Base-by-base conservation (phyloP, 2,329 filamentous ascomycete species). In the Pestalotiopsis sp. region DNA sequence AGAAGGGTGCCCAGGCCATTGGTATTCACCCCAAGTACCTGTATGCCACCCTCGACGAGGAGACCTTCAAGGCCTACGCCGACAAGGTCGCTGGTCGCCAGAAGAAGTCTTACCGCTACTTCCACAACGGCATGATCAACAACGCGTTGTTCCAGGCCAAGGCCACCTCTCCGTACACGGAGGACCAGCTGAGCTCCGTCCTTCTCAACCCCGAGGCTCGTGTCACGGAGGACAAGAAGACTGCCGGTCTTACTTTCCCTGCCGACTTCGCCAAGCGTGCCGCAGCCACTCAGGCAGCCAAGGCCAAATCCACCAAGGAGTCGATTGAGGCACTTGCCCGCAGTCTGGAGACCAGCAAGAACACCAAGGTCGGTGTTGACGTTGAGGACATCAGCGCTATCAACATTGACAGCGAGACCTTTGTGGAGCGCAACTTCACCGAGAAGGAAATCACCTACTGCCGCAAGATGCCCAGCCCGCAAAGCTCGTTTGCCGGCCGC, bases 61-160 rank as follows among this genome's bases (percentile, higher is more conserved):
- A 90, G 61, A 92, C 93, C 64, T 99, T 94, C 81, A 83, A 89
- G 68, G 84, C 89, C 67, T 99, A 99, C 87, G 92, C 91, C 78
- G 83, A 85, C 77, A 98, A 97, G 88, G 94, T 98, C 20, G 91
- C 94, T 76, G 91, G 94, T 52, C 90, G 96, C 71, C 97, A 99
- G 82, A 98, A 98, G 93, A 98, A 95, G 86, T 94, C 96, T 0
- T 99, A 99, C 87, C 90, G 96, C 71, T 98, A 93, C 89, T 97
- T 97, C 90, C 97, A 99, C 85, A 97, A 97, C 75, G 94, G 95
- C 71, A 87, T 99, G 80, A 94, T 98, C 87, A 98, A 97, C 87
- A 98, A 99, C 86, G 93, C 90, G 72, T 88, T 99, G 81, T 99
- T 99, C 82, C 94, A 97, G 70, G 94, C 97, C 80, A 99, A 99